Conservation (phyloP, 164 flowering plant species). For the Santalum album region DNA sequence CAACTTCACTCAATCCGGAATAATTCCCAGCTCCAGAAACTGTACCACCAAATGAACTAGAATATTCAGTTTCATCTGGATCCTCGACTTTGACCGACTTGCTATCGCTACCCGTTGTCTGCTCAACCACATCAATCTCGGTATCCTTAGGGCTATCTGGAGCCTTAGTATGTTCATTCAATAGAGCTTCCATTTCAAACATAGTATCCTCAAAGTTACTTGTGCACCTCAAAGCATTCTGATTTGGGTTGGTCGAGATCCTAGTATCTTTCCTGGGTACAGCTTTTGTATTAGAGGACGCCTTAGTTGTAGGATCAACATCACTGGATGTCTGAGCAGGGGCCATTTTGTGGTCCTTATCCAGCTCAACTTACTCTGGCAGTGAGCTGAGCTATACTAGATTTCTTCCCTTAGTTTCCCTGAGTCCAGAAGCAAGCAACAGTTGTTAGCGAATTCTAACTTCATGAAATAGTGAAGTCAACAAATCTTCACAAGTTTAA, state of each 20-base stretch:
- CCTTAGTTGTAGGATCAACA: constrained; percentile 10
- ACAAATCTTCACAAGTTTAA: too few species aligned
- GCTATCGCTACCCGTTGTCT: constrained; percentile 8
- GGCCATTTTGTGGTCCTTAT: constrained; percentile 18
- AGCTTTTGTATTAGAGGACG: constrained; percentile 8
- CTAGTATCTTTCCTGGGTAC: constrained; percentile 10
- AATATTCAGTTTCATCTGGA: constrained; percentile 82
- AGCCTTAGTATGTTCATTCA: constrained; percentile 20
- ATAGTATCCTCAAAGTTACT: constrained; percentile 27
- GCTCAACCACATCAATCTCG: constrained; percentile 40
- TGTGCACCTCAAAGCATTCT: constrained; percentile 18
- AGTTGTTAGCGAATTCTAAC: too few species aligned
- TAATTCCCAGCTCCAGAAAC: constrained; percentile 43
- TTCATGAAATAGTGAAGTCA: too few species aligned
- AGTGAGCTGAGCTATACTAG: background rate
- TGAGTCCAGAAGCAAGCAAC: too few species aligned
- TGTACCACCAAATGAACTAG: constrained; percentile 79
- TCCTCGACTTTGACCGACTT: constrained; percentile 37
- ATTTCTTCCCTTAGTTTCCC: background rate
- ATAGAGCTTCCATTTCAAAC: constrained; percentile 18
- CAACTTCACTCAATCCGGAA: constrained; percentile 60
- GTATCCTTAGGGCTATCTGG: constrained; percentile 16
- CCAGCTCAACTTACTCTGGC: background rate
- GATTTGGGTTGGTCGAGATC: constrained; percentile 10
- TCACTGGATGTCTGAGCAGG: constrained; percentile 22